Evolutionary conservation across 805 yeast genomes (phyloP), one percentile per base, ranked within the genome.

Genomic region (Pichia cephalocereana): DNA sequence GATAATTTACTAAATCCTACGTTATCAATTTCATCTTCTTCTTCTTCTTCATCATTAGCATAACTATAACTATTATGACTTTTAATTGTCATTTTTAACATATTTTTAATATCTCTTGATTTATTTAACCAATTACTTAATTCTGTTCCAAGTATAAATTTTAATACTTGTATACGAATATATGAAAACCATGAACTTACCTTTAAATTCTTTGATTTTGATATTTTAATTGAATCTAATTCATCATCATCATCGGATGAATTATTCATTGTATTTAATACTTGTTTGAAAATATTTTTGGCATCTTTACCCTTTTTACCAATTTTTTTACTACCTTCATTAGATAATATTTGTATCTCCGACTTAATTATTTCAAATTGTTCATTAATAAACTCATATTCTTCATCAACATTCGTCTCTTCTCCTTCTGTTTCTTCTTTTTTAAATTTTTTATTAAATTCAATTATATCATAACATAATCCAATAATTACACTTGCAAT

Each of bases 221-320:
- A 70, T 39, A 76, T 54, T 46, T 70, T 68, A 46, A 77, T 66
- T 14, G 37, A 32, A 28, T 50, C 53, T 8, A 51, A 39, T 11
- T 50, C 50, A 10, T 34, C 19, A 32, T 27, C 18, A 39, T 26
- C 41, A 14, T 32, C 37, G 23, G 23, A 19, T 19, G 23, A 19
- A 11, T 15, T 15, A 32, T 32, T 12, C 15, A 32, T 32, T 7
- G 37, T 32, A 32, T 63, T 63, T 39, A 73, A 61, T 18, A 80
- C 77, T 50, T 82, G 83, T 57, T 81, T 70, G 61, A 81, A 79
- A 1, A 82, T 69, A 1, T 86, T 75, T 52, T 78, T 77, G 27
- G 77, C 69, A 38, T 75, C 79, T 50, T 79, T 82, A 52, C 80
- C 86, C 57, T 76, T 79, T 54, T 83, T 83, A 28, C 82, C 75